A percentile compares a stretch with the other conserved stretches of the same genome.
These are phyloP conservation scores for Raphanus hybrid DNA, from an alignment of 441 rosid genomes.

Conservation along the genomic window DNA sequence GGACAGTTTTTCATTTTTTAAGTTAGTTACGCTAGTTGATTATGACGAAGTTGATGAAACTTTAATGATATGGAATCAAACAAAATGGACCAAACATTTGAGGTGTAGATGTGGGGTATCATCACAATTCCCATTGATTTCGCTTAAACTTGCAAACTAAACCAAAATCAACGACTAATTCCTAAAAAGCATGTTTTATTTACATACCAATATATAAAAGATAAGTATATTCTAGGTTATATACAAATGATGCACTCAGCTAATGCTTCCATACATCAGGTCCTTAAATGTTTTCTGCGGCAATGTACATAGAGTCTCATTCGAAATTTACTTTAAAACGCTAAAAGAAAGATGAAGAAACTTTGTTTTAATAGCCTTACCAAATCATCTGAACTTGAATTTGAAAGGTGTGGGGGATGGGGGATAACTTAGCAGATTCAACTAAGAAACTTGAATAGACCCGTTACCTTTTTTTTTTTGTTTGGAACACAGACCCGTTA, in stretches of 20 bases:
- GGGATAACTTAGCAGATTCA: conserved; percentile 25
- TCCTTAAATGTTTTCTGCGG: not conserved
- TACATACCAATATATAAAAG: not conserved
- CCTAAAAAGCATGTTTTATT: conserved; percentile 20
- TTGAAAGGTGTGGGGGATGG: conserved; percentile 18
- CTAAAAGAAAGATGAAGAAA: conserved; percentile 21
- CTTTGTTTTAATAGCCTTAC: conserved; percentile 21
- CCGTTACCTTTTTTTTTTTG: conserved; percentile 21
- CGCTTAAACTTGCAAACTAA: conserved; percentile 38
- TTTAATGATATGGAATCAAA: conserved; percentile 19
- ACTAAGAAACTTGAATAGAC: conserved; percentile 36
- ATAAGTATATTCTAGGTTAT: not conserved
- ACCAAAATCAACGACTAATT: conserved; percentile 30
- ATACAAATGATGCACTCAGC: conserved; percentile 4
- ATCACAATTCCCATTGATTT: conserved; percentile 33
- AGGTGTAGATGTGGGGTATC: conserved; percentile 22
- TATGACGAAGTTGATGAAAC: conserved; percentile 8
- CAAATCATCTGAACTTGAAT: conserved; percentile 30
- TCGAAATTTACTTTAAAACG: conserved; percentile 24
- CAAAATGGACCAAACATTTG: conserved; percentile 16
- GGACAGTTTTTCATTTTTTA: not conserved
- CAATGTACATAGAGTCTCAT: not conserved
- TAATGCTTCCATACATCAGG: not conserved
- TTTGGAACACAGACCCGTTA: conserved; percentile 24
- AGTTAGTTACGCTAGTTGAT: conserved; percentile 19